Evolutionary conservation across 2,329 filamentous ascomycete species (phyloP).

Genomic region (Cladosporium velox): DNA sequence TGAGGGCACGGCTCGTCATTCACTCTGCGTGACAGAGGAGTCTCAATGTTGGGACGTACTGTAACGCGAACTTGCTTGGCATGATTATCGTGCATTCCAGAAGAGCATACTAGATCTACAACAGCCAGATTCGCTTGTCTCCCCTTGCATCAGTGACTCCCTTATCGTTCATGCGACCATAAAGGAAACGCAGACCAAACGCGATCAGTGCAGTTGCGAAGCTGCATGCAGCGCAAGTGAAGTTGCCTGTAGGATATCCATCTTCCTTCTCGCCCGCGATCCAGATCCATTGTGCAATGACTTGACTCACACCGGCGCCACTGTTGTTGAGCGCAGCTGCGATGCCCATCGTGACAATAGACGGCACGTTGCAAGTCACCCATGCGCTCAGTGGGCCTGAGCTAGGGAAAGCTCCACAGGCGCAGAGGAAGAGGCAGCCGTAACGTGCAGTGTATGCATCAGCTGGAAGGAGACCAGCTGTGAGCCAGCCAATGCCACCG

Average conservation of each 20-base stretch:
- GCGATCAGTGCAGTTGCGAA: conserved; percentile 37
- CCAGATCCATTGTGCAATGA: conserved; percentile 47
- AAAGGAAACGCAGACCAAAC: conserved; percentile 31
- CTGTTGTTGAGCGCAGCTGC: conserved; percentile 44
- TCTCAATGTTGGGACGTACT: neutral
- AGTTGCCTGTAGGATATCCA: conserved; percentile 45
- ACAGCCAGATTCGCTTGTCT: conserved; percentile 31
- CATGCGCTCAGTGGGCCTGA: conserved; percentile 42
- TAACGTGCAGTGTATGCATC: conserved; percentile 37
- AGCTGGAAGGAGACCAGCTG: conserved; percentile 29
- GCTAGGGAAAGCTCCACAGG: conserved; percentile 41
- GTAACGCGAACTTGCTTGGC: neutral
- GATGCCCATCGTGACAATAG: conserved; percentile 41
- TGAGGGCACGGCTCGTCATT: neutral
- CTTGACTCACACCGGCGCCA: conserved; percentile 42
- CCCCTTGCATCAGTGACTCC: conserved; percentile 29
- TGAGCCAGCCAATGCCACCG: conserved; percentile 31
- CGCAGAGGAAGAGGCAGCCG: conserved; percentile 42
- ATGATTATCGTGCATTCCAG: neutral
- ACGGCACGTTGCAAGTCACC: conserved; percentile 44
- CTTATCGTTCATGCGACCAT: conserved; percentile 34
- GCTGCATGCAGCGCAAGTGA: conserved; percentile 44
- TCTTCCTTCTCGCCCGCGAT: conserved; percentile 32
- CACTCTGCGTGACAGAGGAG: neutral
- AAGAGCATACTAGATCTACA: conserved; percentile 19